Evolutionary conservation across 495 filamentous ascomycete species (phyloP).

Genomic region (Terfezia claveryi): DNA sequence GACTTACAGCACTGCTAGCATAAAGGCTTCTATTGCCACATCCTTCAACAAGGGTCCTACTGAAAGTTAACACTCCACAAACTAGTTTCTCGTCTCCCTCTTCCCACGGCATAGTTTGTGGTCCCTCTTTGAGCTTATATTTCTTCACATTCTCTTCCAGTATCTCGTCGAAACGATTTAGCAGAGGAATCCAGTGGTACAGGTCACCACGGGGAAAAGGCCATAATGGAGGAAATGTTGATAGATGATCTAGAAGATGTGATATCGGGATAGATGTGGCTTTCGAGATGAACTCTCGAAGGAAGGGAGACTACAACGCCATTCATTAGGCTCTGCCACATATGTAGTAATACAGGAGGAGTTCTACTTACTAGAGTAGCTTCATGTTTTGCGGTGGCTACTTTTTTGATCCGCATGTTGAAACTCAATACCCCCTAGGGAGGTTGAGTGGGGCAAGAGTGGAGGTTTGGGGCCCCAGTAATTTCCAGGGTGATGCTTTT

Average conservation of each 20-base stretch:
- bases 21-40: conserved; percentile 97
- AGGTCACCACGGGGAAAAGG: conserved; percentile 91
- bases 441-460: not conserved
- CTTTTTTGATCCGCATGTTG: conserved; percentile 97
- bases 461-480: conserved; percentile 1
- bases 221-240: conserved; percentile 69
- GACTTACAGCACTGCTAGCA: conserved; percentile 43
- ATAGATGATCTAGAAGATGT: conserved; percentile 53
- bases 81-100: conserved; percentile 34
- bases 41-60: conserved; percentile 65
- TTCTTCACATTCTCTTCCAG: conserved; percentile 58
- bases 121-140: conserved; percentile 61
- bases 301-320: conserved; percentile 53
- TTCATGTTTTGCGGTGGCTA: conserved; percentile 74
- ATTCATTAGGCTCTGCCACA: too few species aligned
- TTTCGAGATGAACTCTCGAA: conserved; percentile 51
- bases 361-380: conserved; percentile 60
- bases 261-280: conserved; percentile 47
- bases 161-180: conserved; percentile 85
- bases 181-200: conserved; percentile 90
- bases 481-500: too few species aligned
- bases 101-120: conserved; percentile 39
- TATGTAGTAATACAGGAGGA: not conserved
- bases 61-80: conserved; percentile 62
- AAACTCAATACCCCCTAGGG: not conserved